A percentile compares a stretch with the other conserved stretches of the same genome.
Evolutionary conservation across 192 early-diverging fungal genomes (phyloP).

Genomic region (Paraglomus brasilianum): DNA sequence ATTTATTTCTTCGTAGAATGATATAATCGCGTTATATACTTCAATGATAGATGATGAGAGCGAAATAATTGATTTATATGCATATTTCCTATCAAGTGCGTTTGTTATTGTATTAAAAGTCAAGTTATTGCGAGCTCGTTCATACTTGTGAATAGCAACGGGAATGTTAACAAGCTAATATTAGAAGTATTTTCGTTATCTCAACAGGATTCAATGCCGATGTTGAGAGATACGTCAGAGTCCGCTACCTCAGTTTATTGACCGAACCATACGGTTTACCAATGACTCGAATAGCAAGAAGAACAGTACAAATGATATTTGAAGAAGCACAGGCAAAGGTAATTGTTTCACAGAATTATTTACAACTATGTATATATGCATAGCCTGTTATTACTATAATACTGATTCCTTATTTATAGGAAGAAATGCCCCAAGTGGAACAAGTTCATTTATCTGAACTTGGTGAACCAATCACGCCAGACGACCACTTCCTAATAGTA

Average conservation of each 20-base stretch:
- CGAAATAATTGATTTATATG: slow-evolving; percentile 25
- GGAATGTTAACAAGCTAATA: too few relatives aligned
- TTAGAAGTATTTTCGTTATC: too few relatives aligned
- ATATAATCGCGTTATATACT: slow-evolving; percentile 15
- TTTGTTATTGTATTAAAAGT: background rate
- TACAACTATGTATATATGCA: background rate
- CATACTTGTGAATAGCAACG: background rate
- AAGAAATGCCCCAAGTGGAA: background rate
- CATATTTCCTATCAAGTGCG: slow-evolving; percentile 6
- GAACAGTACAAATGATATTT: slow-evolving; percentile 22
- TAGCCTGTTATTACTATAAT: background rate
- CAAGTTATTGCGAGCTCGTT: background rate
- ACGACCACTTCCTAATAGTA: background rate
- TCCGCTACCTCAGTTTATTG: background rate
- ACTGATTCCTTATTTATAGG: background rate
- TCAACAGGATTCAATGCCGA: background rate
- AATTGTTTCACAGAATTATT: too few relatives aligned
- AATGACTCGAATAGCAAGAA: background rate
- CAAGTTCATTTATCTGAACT: background rate
- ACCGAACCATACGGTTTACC: slow-evolving; percentile 3
- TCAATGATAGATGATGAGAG: too few relatives aligned
- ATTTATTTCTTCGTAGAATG: background rate
- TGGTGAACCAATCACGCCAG: background rate
- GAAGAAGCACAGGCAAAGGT: background rate
- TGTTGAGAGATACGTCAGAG: background rate